Evolutionary conservation across 768 basidiomycete genomes (phyloP).

Genomic region (Rhodotorula paludigena): DNA sequence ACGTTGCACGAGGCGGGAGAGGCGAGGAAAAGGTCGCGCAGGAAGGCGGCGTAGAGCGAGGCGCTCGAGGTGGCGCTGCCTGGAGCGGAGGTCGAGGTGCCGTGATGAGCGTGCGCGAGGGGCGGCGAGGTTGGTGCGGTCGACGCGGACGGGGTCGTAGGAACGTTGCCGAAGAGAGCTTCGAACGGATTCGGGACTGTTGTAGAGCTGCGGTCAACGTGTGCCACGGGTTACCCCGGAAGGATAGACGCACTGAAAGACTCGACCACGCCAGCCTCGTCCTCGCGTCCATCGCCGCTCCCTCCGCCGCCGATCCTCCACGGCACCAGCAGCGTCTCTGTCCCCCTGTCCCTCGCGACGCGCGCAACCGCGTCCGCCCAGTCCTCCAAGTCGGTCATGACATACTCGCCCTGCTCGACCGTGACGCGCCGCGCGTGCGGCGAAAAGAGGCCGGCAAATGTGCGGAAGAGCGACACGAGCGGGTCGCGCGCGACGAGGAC

Average conservation of each 20-base stretch:
- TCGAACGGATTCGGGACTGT: conserved; percentile 64
- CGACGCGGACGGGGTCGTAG: conserved; percentile 45
- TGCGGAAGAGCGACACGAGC: conserved; percentile 51
- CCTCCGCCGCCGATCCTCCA: conserved; percentile 59
- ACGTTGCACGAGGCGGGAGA: conserved; percentile 72
- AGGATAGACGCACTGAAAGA: conserved; percentile 5
- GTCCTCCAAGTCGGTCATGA: conserved; percentile 69
- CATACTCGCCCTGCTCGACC: conserved; percentile 56
- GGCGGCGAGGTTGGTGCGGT: too few species aligned
- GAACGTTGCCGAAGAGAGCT: conserved; percentile 56
- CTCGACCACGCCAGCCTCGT: conserved; percentile 12
- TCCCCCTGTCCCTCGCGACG: conserved; percentile 49
- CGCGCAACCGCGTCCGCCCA: conserved; percentile 60
- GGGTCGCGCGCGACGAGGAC: conserved; percentile 66
- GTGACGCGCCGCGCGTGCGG: background rate
- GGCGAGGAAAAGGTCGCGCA: conserved; percentile 72
- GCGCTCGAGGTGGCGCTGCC: conserved; percentile 28
- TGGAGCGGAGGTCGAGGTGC: conserved; percentile 45
- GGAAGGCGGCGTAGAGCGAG: conserved; percentile 68
- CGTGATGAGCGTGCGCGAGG: conserved; percentile 51
- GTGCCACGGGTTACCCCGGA: conserved; percentile 44
- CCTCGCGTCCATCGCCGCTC: background rate
- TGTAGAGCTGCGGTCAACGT: conserved; percentile 10
- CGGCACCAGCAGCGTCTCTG: conserved; percentile 75
- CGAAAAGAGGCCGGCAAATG: too few species aligned